These are phyloP conservation scores for Psidium friedrichsthalianum DNA, from an alignment of 345 rosid species.

Conservation along the genomic window DNA sequence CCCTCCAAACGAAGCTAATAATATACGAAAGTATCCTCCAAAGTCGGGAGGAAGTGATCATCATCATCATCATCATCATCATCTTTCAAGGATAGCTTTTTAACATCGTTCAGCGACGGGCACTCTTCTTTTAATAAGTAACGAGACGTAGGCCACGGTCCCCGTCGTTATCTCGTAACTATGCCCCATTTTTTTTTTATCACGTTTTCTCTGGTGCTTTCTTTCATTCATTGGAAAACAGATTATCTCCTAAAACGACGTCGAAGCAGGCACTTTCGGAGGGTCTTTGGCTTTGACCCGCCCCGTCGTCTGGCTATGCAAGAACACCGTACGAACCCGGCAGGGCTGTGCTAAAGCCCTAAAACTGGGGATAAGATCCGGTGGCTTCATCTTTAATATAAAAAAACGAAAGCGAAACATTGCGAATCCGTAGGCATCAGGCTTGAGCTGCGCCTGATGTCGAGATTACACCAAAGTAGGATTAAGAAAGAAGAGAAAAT, in stretches of 20 bases:
- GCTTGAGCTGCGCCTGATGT: background rate
- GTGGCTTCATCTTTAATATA: background rate
- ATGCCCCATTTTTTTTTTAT: background rate
- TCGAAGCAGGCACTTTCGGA: background rate
- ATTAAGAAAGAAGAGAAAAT: background rate
- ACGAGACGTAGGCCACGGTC: background rate
- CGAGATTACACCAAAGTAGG: background rate
- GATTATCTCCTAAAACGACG: background rate
- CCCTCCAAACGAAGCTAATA: background rate
- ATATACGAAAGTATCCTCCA: background rate
- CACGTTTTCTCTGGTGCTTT: background rate
- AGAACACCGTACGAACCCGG: background rate
- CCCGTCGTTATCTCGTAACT: background rate
- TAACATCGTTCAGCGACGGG: background rate
- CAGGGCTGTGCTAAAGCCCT: background rate
- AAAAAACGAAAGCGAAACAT: background rate
- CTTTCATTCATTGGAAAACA: background rate
- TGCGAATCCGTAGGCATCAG: background rate
- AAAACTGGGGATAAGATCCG: background rate
- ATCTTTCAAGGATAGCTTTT: background rate
- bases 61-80: background rate
- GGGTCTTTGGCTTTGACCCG: conserved; percentile 2
- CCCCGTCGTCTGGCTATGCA: background rate
- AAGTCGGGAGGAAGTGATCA: background rate
- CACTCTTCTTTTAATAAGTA: background rate